A percentile compares a stretch with the other conserved stretches of the same genome.
Evolutionary conservation across 2,329 filamentous ascomycete species (phyloP).

Genomic region (Alternaria gaisen): DNA sequence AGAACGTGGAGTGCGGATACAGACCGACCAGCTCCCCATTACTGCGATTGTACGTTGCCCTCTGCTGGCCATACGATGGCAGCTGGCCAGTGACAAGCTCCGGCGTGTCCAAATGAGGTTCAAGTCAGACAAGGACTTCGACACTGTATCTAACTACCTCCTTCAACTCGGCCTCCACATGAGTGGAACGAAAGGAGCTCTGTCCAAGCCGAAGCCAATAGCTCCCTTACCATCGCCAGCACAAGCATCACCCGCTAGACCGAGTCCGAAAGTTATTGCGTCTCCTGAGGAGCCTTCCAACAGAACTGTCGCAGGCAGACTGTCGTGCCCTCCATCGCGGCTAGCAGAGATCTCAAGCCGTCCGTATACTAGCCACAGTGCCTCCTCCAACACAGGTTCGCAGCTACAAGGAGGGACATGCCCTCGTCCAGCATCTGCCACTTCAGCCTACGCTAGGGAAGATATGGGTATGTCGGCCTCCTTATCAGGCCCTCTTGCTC

Average conservation of each 20-base stretch:
- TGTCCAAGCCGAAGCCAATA: constrained; percentile 20
- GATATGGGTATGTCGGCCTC: not conserved
- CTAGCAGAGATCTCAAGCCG: constrained; percentile 36
- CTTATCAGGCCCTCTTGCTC: constrained; percentile 27
- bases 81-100: constrained; percentile 49
- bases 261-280: constrained; percentile 1
- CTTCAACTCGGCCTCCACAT: constrained; percentile 45
- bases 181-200: constrained; percentile 22
- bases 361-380: constrained; percentile 33
- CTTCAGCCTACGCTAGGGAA: constrained; percentile 7
- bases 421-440: constrained; percentile 31
- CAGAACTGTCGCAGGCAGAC: not conserved
- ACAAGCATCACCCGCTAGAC: not conserved
- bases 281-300: constrained; percentile 7
- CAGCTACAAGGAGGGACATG: constrained; percentile 20
- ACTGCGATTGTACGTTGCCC: constrained; percentile 53
- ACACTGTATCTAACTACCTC: constrained; percentile 44
- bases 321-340: constrained; percentile 40
- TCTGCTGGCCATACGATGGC: constrained; percentile 54
- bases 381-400: constrained; percentile 15
- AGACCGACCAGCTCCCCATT: constrained; percentile 55
- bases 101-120: constrained; percentile 58
- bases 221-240: constrained; percentile 16
- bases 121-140: constrained; percentile 49
- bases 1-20: constrained; percentile 38